Evolutionary conservation across 129 eudicot species (phyloP).

Genomic region (Ambrosia artemisiifolia): DNA sequence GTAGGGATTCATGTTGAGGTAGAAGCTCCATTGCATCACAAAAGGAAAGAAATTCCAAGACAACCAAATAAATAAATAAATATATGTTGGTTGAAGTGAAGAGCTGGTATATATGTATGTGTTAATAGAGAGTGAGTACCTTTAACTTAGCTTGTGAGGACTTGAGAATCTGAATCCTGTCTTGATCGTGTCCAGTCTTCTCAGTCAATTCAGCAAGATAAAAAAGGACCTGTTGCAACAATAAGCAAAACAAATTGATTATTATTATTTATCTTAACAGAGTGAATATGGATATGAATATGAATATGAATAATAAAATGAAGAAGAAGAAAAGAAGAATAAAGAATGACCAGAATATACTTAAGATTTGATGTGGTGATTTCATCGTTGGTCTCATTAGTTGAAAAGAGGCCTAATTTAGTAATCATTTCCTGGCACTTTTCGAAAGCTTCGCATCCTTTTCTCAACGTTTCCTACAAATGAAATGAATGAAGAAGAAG

Average conservation of each 20-base stretch:
- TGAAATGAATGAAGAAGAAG: neutral
- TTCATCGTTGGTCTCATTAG: constrained; percentile 85
- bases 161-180: constrained; percentile 64
- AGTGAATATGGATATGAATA: neutral
- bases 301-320: too few species aligned
- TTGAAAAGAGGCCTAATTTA: constrained; percentile 74
- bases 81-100: too few species aligned
- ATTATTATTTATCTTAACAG: too few species aligned
- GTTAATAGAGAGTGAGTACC: constrained; percentile 11
- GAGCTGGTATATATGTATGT: too few species aligned
- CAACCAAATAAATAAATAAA: neutral
- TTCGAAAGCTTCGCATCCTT: constrained; percentile 70
- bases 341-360: constrained; percentile 76
- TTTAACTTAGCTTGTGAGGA: constrained; percentile 70
- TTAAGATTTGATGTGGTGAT: constrained; percentile 79
- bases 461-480: constrained; percentile 57
- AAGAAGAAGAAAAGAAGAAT: too few species aligned
- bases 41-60: constrained; percentile 74
- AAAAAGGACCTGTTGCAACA: constrained; percentile 61
- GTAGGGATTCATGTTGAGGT: constrained; percentile 66
- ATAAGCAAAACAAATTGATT: too few species aligned
- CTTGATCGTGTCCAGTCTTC: constrained; percentile 60
- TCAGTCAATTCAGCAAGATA: constrained; percentile 75
- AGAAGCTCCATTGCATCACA: constrained; percentile 96
- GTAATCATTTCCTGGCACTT: constrained; percentile 73